These are phyloP conservation scores for Colletotrichum godetiae DNA, from an alignment of 2,329 filamentous ascomycete species.

Conservation along the genomic window DNA sequence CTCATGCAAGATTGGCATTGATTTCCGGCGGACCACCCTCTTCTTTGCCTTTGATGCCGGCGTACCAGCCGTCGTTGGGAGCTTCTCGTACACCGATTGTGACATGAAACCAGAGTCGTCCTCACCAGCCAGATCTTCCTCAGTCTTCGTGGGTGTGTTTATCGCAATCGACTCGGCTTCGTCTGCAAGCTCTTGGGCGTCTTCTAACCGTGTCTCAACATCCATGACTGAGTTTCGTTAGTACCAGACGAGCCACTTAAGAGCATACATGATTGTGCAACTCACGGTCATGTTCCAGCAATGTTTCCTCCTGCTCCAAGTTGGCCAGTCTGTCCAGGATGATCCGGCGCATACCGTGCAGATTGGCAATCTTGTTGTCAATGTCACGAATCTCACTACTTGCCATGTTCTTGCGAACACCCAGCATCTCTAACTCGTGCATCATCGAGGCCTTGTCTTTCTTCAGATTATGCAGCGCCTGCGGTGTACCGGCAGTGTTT, in stretches of 20 bases:
- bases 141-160: conserved; percentile 62
- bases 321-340: conserved; percentile 87
- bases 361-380: conserved; percentile 94
- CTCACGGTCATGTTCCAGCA: conserved; percentile 89
- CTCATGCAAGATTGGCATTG: conserved; percentile 95
- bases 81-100: conserved; percentile 94
- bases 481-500: conserved; percentile 65
- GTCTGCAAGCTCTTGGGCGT: conserved; percentile 68
- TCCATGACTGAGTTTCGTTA: conserved; percentile 67
- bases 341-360: conserved; percentile 92
- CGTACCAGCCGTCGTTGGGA: conserved; percentile 69
- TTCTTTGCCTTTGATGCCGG: conserved; percentile 62
- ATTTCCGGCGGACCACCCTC: conserved; percentile 76
- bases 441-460: conserved; percentile 83
- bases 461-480: conserved; percentile 78
- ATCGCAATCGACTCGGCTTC: conserved; percentile 68
- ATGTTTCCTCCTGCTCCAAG: conserved; percentile 89
- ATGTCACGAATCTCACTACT: conserved; percentile 96
- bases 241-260: conserved; percentile 27
- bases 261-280: conserved; percentile 32
- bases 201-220: conserved; percentile 70
- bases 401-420: conserved; percentile 96
- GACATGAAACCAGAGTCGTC: conserved; percentile 84
- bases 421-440: conserved; percentile 90
- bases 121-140: conserved; percentile 64